A percentile compares a stretch with the other conserved stretches of the same genome.
Evolutionary conservation across 495 filamentous ascomycete species (phyloP).

Genomic region (Aspergillus taichungensis): DNA sequence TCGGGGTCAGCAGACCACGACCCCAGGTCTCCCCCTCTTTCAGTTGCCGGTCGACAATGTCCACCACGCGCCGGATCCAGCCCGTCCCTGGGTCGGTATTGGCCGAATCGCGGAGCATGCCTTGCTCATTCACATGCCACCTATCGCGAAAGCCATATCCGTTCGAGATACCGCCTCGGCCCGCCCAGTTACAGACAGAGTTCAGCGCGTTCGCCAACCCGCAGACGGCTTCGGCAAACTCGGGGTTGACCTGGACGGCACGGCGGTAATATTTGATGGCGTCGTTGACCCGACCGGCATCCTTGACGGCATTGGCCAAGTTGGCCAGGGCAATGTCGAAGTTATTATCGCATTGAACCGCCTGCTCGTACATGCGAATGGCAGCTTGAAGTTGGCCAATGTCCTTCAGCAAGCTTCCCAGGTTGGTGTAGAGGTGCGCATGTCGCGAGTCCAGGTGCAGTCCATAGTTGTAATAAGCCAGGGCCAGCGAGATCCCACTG

Average conservation of each 20-base stretch:
- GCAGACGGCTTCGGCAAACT: constrained; percentile 96
- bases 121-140: constrained; percentile 88
- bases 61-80: constrained; percentile 92
- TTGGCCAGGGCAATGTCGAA: constrained; percentile 98
- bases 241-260: constrained; percentile 82
- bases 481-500: constrained; percentile 77
- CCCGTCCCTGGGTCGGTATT: constrained; percentile 53
- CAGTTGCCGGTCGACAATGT: constrained; percentile 88
- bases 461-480: constrained; percentile 94
- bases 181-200: constrained; percentile 92
- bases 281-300: constrained; percentile 85
- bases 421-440: constrained; percentile 96
- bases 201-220: constrained; percentile 93
- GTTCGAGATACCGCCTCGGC: constrained; percentile 74
- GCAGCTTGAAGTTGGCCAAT: constrained; percentile 87
- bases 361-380: constrained; percentile 95
- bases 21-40: constrained; percentile 85
- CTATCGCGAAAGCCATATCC: constrained; percentile 68
- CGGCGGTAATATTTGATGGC: constrained; percentile 88
- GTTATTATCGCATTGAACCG: constrained; percentile 78
- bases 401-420: constrained; percentile 93
- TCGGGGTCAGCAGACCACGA: constrained; percentile 55
- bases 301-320: constrained; percentile 95
- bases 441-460: constrained; percentile 74
- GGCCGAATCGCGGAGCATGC: constrained; percentile 71